Evolutionary conservation across 2,329 filamentous ascomycete species (phyloP), one percentile per base, ranked within the genome.

Genomic region (Penicillium crustosum): DNA sequence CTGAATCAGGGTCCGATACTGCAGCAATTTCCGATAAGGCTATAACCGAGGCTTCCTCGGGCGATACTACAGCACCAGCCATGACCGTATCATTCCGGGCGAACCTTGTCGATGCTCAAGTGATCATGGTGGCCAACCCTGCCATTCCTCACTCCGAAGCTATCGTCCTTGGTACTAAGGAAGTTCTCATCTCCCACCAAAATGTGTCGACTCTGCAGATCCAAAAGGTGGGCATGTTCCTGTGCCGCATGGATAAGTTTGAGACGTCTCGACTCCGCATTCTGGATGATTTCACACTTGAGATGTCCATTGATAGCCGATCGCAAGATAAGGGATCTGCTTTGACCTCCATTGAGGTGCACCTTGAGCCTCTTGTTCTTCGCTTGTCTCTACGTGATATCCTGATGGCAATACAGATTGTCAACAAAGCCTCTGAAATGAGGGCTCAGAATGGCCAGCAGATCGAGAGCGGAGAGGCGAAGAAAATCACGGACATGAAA

Each of bases 181-280:
- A 99, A 73, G 86, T 97, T 13, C 82, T 97, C 2, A 82, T 97
- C 12, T 96, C 93, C 2, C 90, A 96, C 68, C 95, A 99, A 73
- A 91, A 97, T 77, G 91, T 93, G 9, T 83, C 95, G 66, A 97
- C 94, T 0, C 83, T 99, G 70, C 93, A 99, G 70, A 86, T 99
- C 3, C 93, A 91, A 8, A 88, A 97, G 70, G 85, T 97, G 53
- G 94, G 94, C 66, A 99, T 99, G 94, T 99, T 97, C 73, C 77
- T 99, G 33, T 99, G 95, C 71, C 89, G 94, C 13, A 99, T 99
- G 94, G 95, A 99, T 74, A 90, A 88, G 62, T 97, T 97, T 66
- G 93, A 99, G 66, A 92, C 90, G 4, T 93, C 89, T 41, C 86
- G 91, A 38, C 82, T 99, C 47, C 87, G 94, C 19, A 96, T 99